Evolutionary conservation across 2,329 filamentous ascomycete species (phyloP), one percentile per base, ranked within the genome.

Genomic region (Aurifilum marmelostoma): DNA sequence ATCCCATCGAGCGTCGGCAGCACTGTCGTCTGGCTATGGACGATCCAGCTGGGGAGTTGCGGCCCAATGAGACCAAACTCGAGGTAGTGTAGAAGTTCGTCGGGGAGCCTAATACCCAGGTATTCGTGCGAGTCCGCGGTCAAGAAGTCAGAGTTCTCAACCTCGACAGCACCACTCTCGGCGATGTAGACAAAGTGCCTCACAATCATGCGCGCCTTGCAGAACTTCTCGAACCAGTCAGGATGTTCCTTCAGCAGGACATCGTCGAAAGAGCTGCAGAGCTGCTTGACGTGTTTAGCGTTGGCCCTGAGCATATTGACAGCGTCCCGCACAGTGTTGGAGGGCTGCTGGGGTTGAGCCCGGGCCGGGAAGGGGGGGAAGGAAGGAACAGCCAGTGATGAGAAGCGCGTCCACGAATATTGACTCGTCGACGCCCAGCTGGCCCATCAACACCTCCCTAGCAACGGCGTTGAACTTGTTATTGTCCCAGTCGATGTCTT

Each of bases 11-110:
- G 83, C 5, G 95, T 96, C n/a, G 95, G 91, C 65, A 89, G 86
- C 65, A 97, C 87, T 39, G 92, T 81, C 68, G 97, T 87, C 77
- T 95, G 90, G 72, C 91, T 89, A 66, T 93, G 91, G 5, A 92
- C 91, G 74, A 97, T 88, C 86, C 90, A 95, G 77, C 91, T 92
- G 16, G 97, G 86, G 50, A 97, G 84, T 62, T 92, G 89, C 32
- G 93, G 85, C 37, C 92, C 89, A 72, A 98, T 88, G 58, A 97
- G 82, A 43, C 93, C 96, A 65, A 88, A 90, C 69, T 93, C 94
- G 63, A 97, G 85, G 78, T 98, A 98, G 79, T 93, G 92, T 77
- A 95, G 94, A 24, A 98, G 84, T 79, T 99, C 96, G 54, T 94
- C 89, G 0, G 96, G 94, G 6, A 99, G 84, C 70, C 94, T 91